Evolutionary conservation across 129 eudicot genomes (phyloP).

Genomic region (Centaurea solstitialis): DNA sequence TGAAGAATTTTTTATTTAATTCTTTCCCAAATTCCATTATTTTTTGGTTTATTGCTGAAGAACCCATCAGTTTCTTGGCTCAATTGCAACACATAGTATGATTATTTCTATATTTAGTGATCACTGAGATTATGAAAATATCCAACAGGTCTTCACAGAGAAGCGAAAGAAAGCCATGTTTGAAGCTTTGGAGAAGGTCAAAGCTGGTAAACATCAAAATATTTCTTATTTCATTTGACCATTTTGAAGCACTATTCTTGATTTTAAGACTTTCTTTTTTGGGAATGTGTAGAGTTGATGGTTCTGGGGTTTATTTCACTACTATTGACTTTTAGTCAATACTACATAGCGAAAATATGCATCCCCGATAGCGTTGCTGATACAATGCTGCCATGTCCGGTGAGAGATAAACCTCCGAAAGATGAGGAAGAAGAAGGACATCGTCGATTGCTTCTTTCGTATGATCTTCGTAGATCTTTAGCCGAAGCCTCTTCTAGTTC

Average conservation of each 20-base stretch:
- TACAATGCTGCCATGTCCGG: constrained; percentile 82
- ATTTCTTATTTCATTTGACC: neutral
- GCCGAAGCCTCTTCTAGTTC: constrained; percentile 11
- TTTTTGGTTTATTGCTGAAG: no score
- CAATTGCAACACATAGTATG: neutral
- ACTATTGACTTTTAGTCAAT: constrained; percentile 70
- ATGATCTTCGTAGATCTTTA: constrained; percentile 35
- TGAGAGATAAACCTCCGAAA: neutral
- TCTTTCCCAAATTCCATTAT: neutral
- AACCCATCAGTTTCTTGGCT: no score
- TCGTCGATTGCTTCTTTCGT: constrained; percentile 47
- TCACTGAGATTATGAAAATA: constrained; percentile 11
- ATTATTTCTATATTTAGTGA: neutral
- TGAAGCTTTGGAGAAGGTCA: constrained; percentile 89
- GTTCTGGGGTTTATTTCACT: constrained; percentile 85
- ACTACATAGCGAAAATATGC: constrained; percentile 70
- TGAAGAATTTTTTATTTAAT: neutral
- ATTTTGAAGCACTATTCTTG: neutral
- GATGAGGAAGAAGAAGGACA: constrained; percentile 18
- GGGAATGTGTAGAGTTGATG: constrained; percentile 74
- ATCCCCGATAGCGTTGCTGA: constrained; percentile 55
- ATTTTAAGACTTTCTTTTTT: neutral
- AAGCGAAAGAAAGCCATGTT: constrained; percentile 71
- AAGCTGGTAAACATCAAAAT: constrained; percentile 50
- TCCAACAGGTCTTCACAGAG: constrained; percentile 55